Base-by-base conservation (phyloP, 2,329 filamentous ascomycete species). In the Plenodomus tracheiphilus region DNA sequence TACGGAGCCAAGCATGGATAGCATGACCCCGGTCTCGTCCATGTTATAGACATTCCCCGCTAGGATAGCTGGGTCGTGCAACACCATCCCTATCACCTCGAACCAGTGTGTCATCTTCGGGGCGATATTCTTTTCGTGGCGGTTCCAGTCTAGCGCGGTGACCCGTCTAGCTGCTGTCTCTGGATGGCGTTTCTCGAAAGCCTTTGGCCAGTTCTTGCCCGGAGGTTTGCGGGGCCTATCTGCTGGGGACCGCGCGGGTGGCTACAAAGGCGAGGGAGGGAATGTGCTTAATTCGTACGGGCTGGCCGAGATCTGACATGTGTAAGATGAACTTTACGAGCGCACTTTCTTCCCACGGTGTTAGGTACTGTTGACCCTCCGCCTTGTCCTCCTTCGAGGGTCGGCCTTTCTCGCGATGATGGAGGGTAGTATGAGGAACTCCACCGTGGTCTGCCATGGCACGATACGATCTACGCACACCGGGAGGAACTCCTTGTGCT, bases 351-450 rank as follows among this genome's bases (percentile, higher is more conserved):
- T 69, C 57, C 17, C n/a, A 41, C 9, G 47, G 56, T 32, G 48
- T 59, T 15, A 69, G 64, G 41, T 68, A 70, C 52, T 62, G 58
- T 57, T 65, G 46, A 54, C 56, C 42, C 47, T 66, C 20, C 39
- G 59, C 66, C 46, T 65, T 68, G 30, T 55, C 49, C 53, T 68
- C 48, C 46, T 30, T 62, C 21, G 60, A 70, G 38, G 16, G 61
- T 39, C 61, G 62, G 16, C 65, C 58, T 22, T 45, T 51, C 35
- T 44, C 52, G 54, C 61, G 53, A 44, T 60, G 25, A 45, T 58
- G 40, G 17, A 70, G 58, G 42, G 59, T 67, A 60, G 18, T 25
- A 49, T 46, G 46, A 25, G 22, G 22, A 25, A 25, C 22, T 10
- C 10, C 22, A 10, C 22, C 22, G 22, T 25, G 22, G 22, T 25